A percentile compares a stretch with the other conserved stretches of the same genome.
Conservation (phyloP, 208 protist species). For the Leptomonas seymouri region DNA sequence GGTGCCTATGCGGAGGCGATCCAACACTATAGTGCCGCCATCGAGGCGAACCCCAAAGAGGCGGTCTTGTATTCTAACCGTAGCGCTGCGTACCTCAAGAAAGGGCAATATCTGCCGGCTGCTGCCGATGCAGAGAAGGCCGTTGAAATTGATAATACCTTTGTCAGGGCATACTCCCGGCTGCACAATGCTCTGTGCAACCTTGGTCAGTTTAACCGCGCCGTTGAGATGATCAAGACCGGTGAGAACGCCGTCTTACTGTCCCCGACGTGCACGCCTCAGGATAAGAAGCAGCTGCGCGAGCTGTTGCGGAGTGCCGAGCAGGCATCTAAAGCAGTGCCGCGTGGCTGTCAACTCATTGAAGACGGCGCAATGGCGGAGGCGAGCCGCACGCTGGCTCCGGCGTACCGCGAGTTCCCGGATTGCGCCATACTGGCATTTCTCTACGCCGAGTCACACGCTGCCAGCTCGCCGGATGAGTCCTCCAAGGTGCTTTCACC, state of each 20-base stretch:
- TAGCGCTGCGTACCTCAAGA: slow-evolving; percentile 84
- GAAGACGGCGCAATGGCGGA: slow-evolving; percentile 37
- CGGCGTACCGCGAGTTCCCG: slow-evolving; percentile 53
- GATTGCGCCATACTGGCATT: slow-evolving; percentile 63
- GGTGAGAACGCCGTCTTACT: slow-evolving; percentile 17
- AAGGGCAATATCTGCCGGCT: slow-evolving; percentile 54
- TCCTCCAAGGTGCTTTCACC: slow-evolving; percentile 50
- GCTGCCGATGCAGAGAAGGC: slow-evolving; percentile 70
- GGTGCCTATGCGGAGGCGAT: slow-evolving; percentile 81
- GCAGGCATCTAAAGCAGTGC: slow-evolving; percentile 45
- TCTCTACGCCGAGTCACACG: slow-evolving; percentile 63
- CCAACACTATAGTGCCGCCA: slow-evolving; percentile 82
- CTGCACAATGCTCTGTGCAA: slow-evolving; percentile 84
- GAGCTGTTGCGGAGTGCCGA: slow-evolving; percentile 54
- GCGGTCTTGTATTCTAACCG: slow-evolving; percentile 94
- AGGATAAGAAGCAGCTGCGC: slow-evolving; percentile 53
- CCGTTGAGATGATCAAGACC: slow-evolving; percentile 38
- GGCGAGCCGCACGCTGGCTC: slow-evolving; percentile 38
- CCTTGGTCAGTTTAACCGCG: slow-evolving; percentile 67
- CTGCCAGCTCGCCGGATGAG: slow-evolving; percentile 51
- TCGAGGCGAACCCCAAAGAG: slow-evolving; percentile 58
- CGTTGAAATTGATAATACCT: slow-evolving; percentile 75
- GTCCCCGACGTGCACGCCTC: slow-evolving; percentile 28
- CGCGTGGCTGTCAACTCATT: slow-evolving; percentile 38
- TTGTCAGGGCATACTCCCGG: slow-evolving; percentile 87